Conservation (phyloP, 129 eudicot species). For the Apium graveolens region DNA sequence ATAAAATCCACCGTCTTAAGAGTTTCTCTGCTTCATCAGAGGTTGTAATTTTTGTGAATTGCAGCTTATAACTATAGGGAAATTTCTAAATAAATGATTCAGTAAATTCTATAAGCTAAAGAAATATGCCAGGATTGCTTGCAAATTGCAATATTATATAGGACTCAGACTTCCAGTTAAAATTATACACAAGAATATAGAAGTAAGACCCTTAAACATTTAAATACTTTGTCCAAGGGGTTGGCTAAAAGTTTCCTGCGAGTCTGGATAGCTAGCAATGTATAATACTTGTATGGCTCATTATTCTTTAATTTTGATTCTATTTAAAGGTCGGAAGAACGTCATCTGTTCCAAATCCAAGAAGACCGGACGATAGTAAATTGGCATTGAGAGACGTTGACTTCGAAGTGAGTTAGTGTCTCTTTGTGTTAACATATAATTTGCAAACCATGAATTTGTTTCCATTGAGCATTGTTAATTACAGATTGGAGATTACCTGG, state of each 20-base stretch:
- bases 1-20: background rate
- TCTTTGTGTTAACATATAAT: background rate
- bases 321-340: constrained; percentile 67
- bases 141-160: background rate
- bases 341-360: constrained; percentile 47
- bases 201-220: background rate
- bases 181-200: background rate
- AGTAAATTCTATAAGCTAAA: background rate
- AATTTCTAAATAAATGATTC: background rate
- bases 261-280: background rate
- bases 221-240: background rate
- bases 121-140: background rate
- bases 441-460: background rate
- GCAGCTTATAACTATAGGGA: background rate
- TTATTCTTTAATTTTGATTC: background rate
- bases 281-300: too few relatives aligned
- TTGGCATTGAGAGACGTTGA: constrained; percentile 44
- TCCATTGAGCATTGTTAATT: constrained; percentile 8
- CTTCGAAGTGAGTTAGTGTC: constrained; percentile 43
- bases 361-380: constrained; percentile 72
- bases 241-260: background rate
- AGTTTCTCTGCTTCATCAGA: background rate
- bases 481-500: constrained; percentile 94
- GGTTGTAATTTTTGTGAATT: background rate
- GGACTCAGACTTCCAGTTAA: background rate